Base-by-base conservation (phyloP, 106 monocot species). In the Xerophyta viscosa region DNA sequence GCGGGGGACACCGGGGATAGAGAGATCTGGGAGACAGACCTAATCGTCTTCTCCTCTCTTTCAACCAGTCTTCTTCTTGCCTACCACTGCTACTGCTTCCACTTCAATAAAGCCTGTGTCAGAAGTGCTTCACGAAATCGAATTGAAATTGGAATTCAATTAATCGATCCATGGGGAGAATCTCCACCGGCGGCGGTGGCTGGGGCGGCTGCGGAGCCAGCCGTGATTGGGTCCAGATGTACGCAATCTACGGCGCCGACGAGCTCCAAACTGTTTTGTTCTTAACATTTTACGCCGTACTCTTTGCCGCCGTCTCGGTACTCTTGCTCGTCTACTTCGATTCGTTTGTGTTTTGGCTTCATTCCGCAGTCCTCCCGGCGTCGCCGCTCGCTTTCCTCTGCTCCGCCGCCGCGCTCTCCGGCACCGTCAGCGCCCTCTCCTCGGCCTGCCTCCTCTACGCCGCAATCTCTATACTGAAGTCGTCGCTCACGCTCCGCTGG, bases 191-290 rank as follows among this genome's bases (percentile, higher is more conserved):
- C 4, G 27, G 41, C 50, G 65, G n/a, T n/a, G n/a, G n/a, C n/a
- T n/a, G n/a, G n/a, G n/a, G 65, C 26, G 33, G 33, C 46, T 47
- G 31, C 56, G 11, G 43, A 20, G 0, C 45, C 58, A 5, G 42
- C 46, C 13, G 77, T 12, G 86, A 86, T 36, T 81, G 69, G 86
- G 52, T 37, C 17, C 77, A 86, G 60, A 69, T 80, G 55, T 81
- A 70, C 67, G 62, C 74, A 57, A 59, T 86, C 50, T 80, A 86
- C 63, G 86, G 80, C 66, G 50, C 66, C 36, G 86, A 80, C 53
- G 62, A 68, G 37, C 69, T 68, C 65, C 77, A 64, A 30, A 74
- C 73, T 19, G 53, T 77, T 18, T 28, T 20, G 14, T 73, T 86
- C 64, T 80, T 86, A 41, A 44, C 70, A 56, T 50, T 77, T 41